Conservation (phyloP, 176 grass and related monocot species). For the Phyllostachys edulis region DNA sequence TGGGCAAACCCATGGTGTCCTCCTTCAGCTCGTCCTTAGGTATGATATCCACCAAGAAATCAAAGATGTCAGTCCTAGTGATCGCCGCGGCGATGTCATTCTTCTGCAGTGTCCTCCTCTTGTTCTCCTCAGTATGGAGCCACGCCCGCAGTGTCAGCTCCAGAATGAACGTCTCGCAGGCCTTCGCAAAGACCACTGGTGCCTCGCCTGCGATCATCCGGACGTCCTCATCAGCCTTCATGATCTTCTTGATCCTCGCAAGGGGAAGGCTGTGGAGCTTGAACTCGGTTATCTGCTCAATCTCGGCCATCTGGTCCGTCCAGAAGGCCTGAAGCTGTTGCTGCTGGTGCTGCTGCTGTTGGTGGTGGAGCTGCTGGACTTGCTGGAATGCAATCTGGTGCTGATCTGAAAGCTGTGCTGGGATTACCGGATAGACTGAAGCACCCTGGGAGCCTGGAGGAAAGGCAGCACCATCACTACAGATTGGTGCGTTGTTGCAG, state of each 20-base stretch:
- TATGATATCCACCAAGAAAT: conserved; percentile 56
- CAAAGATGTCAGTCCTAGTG: conserved; percentile 48
- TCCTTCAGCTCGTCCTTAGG: conserved; percentile 53
- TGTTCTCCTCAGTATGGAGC: conserved; percentile 56
- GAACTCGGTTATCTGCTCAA: conserved; percentile 46
- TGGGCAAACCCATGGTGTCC: conserved; percentile 20
- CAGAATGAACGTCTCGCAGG: conserved; percentile 76
- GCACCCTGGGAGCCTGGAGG: conserved; percentile 20
- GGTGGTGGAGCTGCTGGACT: conserved; percentile 41
- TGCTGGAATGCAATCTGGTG: conserved; percentile 45
- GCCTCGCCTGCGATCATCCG: conserved; percentile 63
- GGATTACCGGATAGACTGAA: conserved; percentile 5
- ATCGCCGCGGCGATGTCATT: conserved; percentile 49
- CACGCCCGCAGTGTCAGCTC: conserved; percentile 60
- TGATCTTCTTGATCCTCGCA: conserved; percentile 78
- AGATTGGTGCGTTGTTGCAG: conserved; percentile 32
- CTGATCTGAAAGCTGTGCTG: conserved; percentile 2
- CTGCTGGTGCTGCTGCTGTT: conserved; percentile 42
- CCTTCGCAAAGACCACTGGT: conserved; percentile 56
- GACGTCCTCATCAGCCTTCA: conserved; percentile 72
- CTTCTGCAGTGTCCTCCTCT: conserved; percentile 58
- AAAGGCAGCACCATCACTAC: conserved; percentile 2
- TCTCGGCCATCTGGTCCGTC: conserved; percentile 52
- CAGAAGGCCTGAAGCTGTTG: conserved; percentile 57
- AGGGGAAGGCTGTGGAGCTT: conserved; percentile 56